phyloP scores from a whole-genome alignment of 352 stramenopile genomes.

The Pythium dissimile region DNA sequence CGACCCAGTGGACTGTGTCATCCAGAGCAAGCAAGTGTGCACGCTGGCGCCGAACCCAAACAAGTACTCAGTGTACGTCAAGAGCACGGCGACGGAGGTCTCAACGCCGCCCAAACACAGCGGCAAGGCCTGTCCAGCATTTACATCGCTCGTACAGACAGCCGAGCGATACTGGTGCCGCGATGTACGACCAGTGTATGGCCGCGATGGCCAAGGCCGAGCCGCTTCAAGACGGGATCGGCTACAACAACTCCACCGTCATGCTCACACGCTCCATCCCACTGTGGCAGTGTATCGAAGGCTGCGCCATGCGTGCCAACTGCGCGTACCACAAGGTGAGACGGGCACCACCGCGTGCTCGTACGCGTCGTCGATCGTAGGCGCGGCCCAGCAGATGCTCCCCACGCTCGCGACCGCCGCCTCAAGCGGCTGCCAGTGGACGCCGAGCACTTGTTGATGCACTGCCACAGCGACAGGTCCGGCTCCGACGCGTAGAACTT shows the following conservation, averaged over 20 bases:
- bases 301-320: not conserved
- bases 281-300: not conserved
- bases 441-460: too few relatives aligned
- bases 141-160: not conserved
- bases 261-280: not conserved
- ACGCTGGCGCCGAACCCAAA: too few relatives aligned
- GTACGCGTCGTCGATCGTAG: too few relatives aligned
- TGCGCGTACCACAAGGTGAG: too few relatives aligned
- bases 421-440: too few relatives aligned
- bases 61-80: not conserved
- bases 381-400: too few relatives aligned
- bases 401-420: too few relatives aligned
- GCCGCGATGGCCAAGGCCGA: not conserved
- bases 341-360: too few relatives aligned
- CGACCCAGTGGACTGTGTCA: not conserved
- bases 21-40: too few relatives aligned
- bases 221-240: not conserved
- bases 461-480: too few relatives aligned
- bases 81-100: not conserved
- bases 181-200: not conserved
- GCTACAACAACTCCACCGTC: not conserved
- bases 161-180: not conserved
- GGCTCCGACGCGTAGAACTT: too few relatives aligned
- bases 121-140: not conserved
- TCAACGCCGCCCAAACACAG: not conserved